A percentile compares a stretch with the other conserved stretches of the same genome.
Conservation (phyloP, 2,329 filamentous ascomycete genomes). For the Xylaria hypoxylon region DNA sequence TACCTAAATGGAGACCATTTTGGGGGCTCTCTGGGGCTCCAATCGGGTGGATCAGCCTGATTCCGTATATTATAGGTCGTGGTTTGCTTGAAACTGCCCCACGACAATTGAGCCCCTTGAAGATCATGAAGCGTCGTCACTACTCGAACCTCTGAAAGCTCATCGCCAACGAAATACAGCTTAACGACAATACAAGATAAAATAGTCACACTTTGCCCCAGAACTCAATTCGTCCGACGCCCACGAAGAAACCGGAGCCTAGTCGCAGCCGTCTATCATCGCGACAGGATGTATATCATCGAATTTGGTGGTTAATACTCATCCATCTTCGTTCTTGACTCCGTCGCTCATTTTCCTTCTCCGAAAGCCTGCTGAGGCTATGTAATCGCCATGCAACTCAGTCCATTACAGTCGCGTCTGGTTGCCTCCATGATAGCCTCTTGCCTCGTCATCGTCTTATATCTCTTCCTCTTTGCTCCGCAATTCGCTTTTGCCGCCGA, state of each 20-base stretch:
- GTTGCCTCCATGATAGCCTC: conserved; percentile 73
- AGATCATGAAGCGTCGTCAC: conserved; percentile 22
- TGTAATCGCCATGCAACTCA: conserved; percentile 67
- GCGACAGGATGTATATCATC: conserved; percentile 37
- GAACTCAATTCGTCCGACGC: background rate
- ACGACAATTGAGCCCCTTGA: conserved; percentile 36
- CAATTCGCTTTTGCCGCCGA: conserved; percentile 73
- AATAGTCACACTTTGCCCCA: conserved; percentile 1
- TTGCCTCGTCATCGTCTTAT: conserved; percentile 69
- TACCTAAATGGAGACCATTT: too few species aligned
- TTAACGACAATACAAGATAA: conserved; percentile 10
- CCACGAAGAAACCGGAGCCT: background rate
- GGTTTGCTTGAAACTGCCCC: conserved; percentile 32
- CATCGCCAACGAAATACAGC: background rate
- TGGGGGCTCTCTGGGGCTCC: too few species aligned
- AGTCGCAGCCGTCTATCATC: conserved; percentile 4
- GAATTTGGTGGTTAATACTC: conserved; percentile 23
- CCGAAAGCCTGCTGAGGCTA: conserved; percentile 56
- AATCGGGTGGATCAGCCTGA: too few species aligned
- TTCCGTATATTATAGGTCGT: background rate
- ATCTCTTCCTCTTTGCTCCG: conserved; percentile 69
- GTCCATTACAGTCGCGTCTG: conserved; percentile 77
- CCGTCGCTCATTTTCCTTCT: conserved; percentile 33
- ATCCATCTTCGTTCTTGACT: conserved; percentile 27
- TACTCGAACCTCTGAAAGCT: background rate